phyloP scores from a whole-genome alignment of 306 rosid genomes.

The Fragaria nilgerrensis region DNA sequence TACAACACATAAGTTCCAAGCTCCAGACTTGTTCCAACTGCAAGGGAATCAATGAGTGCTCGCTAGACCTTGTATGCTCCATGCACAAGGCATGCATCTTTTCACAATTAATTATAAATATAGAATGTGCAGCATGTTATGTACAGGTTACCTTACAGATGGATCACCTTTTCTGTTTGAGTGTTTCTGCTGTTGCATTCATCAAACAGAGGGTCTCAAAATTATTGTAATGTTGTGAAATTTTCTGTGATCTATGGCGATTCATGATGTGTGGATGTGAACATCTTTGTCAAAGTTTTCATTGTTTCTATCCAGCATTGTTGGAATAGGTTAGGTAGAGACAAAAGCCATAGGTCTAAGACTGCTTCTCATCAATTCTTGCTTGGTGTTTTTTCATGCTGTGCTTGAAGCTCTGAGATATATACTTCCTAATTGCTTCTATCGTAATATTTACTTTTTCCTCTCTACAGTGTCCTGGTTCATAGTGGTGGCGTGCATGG shows the following conservation, averaged over 20 bases:
- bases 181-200: background rate
- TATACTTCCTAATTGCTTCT: background rate
- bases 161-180: background rate
- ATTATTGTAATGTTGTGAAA: background rate
- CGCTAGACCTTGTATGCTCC: slow-evolving; percentile 2
- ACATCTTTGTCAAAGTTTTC: background rate
- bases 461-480: slow-evolving; percentile 80
- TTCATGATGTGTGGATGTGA: background rate
- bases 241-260: background rate
- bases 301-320: background rate
- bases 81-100: background rate
- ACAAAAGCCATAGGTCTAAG: background rate
- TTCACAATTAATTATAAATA: background rate
- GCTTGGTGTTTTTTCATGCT: background rate
- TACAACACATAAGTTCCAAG: background rate
- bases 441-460: slow-evolving; percentile 3
- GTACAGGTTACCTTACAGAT: background rate
- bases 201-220: background rate
- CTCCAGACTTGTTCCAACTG: background rate
- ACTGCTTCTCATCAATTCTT: background rate
- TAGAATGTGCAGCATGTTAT: background rate
- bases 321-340: background rate
- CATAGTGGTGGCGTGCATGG: slow-evolving; percentile 98
- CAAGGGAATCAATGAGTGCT: background rate
- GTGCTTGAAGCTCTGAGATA: background rate